Evolutionary conservation across 2,329 filamentous ascomycete genomes (phyloP), one percentile per base, ranked within the genome.

Genomic region (Fusarium bactridioides): DNA sequence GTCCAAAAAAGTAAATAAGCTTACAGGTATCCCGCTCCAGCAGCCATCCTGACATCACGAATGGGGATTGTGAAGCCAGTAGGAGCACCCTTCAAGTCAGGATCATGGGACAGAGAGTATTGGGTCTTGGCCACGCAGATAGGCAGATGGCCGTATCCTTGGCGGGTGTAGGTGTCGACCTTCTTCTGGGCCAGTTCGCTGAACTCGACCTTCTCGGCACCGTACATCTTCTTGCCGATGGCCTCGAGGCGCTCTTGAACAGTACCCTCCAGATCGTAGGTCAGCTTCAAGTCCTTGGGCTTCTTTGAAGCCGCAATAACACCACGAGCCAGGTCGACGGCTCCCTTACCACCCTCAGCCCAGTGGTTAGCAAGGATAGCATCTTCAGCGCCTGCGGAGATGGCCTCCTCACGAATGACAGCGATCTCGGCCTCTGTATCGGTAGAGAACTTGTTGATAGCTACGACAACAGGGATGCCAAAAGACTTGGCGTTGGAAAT

Each of bases 81-180:
- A 29, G 96, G 96, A 13, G 96, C 96, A 70, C 96, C 96, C 89
- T 99, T 99, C 77, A 98, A 87, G 16, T 93, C 91, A 5, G 95
- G 92, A 81, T 99, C 94, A 82, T 98, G 95, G 65, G 93, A 96
- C 54, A 99, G 88, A 38, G 94, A 97, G 86, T 99, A 99, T 83
- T 99, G 96, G 19, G 96, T 99, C 91, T 99, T 99, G 70, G 96
- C 96, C 74, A 98, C 90, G 82, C 96, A 99, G 79, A 98, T 97
- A 40, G 96, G 96, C 73, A 99, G 86, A 82, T 97, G 94, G 27
- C 92, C 93, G 78, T 95, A 97, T 50, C 96, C 96, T 83, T 98
- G 96, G 80, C 90, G 90, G 37, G 93, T 95, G 84, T 98, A 99
- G 12, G 92, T 95, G 80, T 98, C 95, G 73, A 98, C 93, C 89